Base-by-base conservation (phyloP, 768 basidiomycete genomes). In the Steccherinum ochraceum region DNA sequence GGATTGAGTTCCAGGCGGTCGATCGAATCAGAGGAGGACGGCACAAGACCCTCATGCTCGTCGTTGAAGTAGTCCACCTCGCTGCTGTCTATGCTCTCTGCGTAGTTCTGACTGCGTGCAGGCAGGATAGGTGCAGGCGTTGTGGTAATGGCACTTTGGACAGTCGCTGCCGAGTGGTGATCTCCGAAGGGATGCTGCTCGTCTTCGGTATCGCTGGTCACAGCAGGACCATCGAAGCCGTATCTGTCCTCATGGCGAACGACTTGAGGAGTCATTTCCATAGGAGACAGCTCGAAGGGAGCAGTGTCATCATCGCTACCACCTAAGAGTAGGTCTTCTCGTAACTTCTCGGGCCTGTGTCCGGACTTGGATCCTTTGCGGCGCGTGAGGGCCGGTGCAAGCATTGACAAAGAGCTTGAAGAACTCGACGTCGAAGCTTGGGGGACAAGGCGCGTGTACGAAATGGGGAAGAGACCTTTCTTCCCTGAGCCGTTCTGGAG, bases 381-480 rank as follows among this genome's bases (percentile, higher is more conserved):
- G 16, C 30, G 30, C 7, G 30, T 35, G 7, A 35, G 30, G 30
- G 7, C 30, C 7, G 30, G 30, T 35, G 30, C 30, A 7, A 35
- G 30, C 30, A 35, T 35, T 7, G 30, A 35, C 7, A 35, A 35
- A 35, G 30, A 35, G 30, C 7, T 7, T 7, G 7, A 7, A 7
- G 30, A 35, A 16, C 16, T 35, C 30, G 30, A 35, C 7, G 7
- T 35, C 30, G 30, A 35, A 35, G 30, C 7, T 35, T 43, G n/a
- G 19, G 41, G 41, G 5, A 43, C 10, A 5, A 18, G 7, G 10
- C 41, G 41, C 7, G 82, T 84, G 65, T 91, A 87, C 4, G 81
- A 76, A 1, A 80, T 76, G 0, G 93, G 93, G 74, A 96, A 94
- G 40, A 95, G 64, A 12, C 93, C 93, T 19, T 43, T 43, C 21